Conservation (phyloP, 306 rosid species). For the Herpetospermum pedunculosum region DNA sequence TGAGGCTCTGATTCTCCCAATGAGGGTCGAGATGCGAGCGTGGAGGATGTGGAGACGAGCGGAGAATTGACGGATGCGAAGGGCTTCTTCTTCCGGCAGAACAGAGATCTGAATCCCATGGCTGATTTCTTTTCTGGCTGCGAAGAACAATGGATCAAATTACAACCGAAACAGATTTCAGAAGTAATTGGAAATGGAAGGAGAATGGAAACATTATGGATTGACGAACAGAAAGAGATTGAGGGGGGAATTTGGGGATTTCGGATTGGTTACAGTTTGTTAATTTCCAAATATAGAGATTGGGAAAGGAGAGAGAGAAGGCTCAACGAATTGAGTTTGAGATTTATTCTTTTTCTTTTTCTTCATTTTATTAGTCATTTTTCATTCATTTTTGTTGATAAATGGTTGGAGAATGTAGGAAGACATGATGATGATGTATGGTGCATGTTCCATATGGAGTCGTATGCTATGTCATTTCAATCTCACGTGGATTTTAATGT, state of each 20-base stretch:
- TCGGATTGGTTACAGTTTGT: background rate
- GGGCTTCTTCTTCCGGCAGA: background rate
- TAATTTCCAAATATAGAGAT: background rate
- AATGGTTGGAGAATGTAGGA: too few species aligned
- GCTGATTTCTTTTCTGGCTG: background rate
- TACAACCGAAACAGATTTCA: background rate
- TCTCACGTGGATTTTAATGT: too few species aligned
- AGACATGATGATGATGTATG: too few species aligned
- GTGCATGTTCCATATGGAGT: too few species aligned
- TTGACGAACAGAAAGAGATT: background rate
- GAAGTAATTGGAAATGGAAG: background rate
- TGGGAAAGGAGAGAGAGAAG: too few species aligned
- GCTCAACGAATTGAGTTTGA: too few species aligned
- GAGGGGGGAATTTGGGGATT: background rate
- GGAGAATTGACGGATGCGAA: background rate
- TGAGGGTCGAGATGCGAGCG: conserved; percentile 19
- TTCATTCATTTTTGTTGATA: too few species aligned
- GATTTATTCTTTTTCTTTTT: too few species aligned
- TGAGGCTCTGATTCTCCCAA: conserved; percentile 10
- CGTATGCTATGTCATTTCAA: too few species aligned
- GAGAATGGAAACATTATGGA: background rate
- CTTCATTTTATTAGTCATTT: too few species aligned
- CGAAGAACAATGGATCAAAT: background rate
- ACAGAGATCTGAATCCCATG: background rate
- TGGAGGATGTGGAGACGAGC: background rate